Conservation (phyloP, 192 early-diverging fungal genomes). For the Coemansia sp. region DNA sequence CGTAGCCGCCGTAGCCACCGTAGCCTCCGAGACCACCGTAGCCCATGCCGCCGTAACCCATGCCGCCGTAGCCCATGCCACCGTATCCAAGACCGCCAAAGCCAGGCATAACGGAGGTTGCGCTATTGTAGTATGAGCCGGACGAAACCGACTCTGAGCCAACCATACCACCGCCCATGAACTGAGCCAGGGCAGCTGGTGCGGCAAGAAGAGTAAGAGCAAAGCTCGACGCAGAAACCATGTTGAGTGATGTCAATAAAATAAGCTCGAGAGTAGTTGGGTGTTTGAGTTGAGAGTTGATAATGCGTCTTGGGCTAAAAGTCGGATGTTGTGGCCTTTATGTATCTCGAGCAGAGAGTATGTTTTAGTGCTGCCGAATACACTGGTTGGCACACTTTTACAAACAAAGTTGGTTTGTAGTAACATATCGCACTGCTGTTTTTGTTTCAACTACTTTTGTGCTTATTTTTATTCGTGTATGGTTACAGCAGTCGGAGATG, state of each 20-base stretch:
- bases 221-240: slow-evolving; percentile 41
- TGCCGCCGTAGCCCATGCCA: slow-evolving; percentile 17
- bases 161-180: slow-evolving; percentile 21
- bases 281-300: not conserved
- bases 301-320: not conserved
- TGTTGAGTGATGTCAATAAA: slow-evolving; percentile 11
- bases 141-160: slow-evolving; percentile 44
- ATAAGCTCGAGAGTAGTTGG: not conserved
- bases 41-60: slow-evolving; percentile 19
- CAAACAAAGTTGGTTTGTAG: slow-evolving; percentile 4
- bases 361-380: not conserved
- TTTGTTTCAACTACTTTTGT: not conserved
- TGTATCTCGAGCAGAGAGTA: not conserved
- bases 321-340: not conserved
- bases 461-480: not conserved
- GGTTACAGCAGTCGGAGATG: not conserved
- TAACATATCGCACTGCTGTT: not conserved
- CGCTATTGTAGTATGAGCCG: slow-evolving; percentile 54
- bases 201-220: slow-evolving; percentile 20
- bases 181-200: slow-evolving; percentile 33
- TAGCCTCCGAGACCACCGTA: slow-evolving; percentile 28
- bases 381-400: not conserved
- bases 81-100: slow-evolving; percentile 13
- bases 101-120: slow-evolving; percentile 28
- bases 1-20: slow-evolving; percentile 25